A percentile compares a stretch with the other conserved stretches of the same genome.
These are phyloP conservation scores for Arabidopsis thaliana DNA, from an alignment of 345 rosid species.

Conservation along the genomic window TAIR10.1 NC_003070.9:9422501-9423000, in stretches of 20 bases:
- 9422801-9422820: conserved; percentile 84
- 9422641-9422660: background rate
- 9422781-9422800: conserved; percentile 73
- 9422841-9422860: conserved; percentile 91
- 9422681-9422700: conserved; percentile 95
- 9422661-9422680: conserved; percentile 84
- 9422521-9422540: conserved; percentile 88
- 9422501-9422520: conserved; percentile 81
- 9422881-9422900: conserved; percentile 98
- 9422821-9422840: conserved; percentile 72
- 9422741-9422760: conserved; percentile 83
- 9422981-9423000: background rate
- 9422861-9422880: conserved; percentile 94
- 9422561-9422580: conserved; percentile 89
- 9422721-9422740: conserved; percentile 78
- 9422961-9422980: conserved; percentile 34
- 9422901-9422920: conserved; percentile 88
- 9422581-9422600: conserved; percentile 92
- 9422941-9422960: conserved; percentile 97
- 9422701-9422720: conserved; percentile 82
- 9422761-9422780: conserved; percentile 80
- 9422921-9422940: conserved; percentile 82
- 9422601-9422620: conserved; percentile 43
- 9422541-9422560: conserved; percentile 92
- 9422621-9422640: background rate